Evolutionary conservation across 345 rosid genomes (phyloP), one percentile per base, ranked within the genome.

Genomic region (Hirschfeldia incana): DNA sequence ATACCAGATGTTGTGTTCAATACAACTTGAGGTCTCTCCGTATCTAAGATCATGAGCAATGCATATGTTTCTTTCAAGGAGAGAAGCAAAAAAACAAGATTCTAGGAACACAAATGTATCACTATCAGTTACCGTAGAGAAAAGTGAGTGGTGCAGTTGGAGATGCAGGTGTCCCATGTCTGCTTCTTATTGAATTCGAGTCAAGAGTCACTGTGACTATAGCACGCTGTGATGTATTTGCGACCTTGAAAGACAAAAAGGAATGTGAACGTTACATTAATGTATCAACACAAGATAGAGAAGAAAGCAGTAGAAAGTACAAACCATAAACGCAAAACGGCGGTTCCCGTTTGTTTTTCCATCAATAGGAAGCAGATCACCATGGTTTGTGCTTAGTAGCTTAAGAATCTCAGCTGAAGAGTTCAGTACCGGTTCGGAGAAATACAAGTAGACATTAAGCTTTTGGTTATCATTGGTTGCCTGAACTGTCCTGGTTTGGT

Each of bases 281-380:
- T 0, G 1, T 6, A 17, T 42, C 5, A 5, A 6, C 37, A 61
- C 6, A 2, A 53, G 16, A 27, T 42, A 73, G 49, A 63, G 53
- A 29, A 28, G 57, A 49, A 60, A 67, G 44, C 33, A 72, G 68
- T 9, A 73, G 64, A 75, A 75, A 21, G 53, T 39, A 80, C 88
- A 81, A 32, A 90, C 97, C 95, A 80, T 73, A 83, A 89, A 94
- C 32, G 95, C 94, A 77, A 91, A 94, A 80, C 90, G 89, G 37
- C 90, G 91, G 80, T 89, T 90, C 28, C 89, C 88, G 34, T 67
- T 82, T 78, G 68, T 86, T 76, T 89, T 70, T 16, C 90, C 91
- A 73, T 49, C 74, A 33, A 88, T 75, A 4, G 91, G 93, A 86
- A 84, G 78, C 86, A 94, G 86, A 61, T 65, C 60, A 27, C 97